Percentiles rank a stretch among this genome's conserved stretches.
These are phyloP conservation scores for Fraxinus anomala DNA, from an alignment of 257 asterid species.

Conservation along the genomic window DNA sequence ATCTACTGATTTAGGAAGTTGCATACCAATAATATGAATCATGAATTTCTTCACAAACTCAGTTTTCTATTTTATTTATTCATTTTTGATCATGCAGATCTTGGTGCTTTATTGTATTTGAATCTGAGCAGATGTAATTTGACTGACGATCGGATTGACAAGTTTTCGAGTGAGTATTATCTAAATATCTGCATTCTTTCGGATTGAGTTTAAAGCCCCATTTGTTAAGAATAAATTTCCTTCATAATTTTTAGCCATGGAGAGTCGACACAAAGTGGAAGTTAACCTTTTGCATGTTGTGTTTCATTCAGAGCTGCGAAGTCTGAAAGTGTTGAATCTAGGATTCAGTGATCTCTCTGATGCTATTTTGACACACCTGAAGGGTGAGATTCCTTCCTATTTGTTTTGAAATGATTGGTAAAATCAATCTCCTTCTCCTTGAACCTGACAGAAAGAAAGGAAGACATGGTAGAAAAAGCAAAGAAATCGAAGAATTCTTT, in stretches of 20 bases:
- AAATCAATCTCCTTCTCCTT: background rate
- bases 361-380: constrained; percentile 71
- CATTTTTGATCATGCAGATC: constrained; percentile 55
- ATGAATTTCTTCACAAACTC: background rate
- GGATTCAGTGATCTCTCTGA: constrained; percentile 78
- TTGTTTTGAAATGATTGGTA: background rate
- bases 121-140: constrained; percentile 84
- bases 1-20: background rate
- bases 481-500: background rate
- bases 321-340: constrained; percentile 77
- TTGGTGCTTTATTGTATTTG: constrained; percentile 57
- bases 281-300: constrained; percentile 22
- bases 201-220: constrained; percentile 4
- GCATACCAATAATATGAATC: background rate
- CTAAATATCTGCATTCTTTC: constrained; percentile 2
- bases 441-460: background rate
- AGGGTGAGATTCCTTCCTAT: constrained; percentile 45
- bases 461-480: background rate
- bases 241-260: background rate
- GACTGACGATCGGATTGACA: constrained; percentile 73
- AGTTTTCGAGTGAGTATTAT: constrained; percentile 65
- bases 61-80: background rate
- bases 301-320: constrained; percentile 50
- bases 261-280: background rate
- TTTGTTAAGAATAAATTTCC: background rate